Percentiles rank a stretch among this genome's conserved stretches.
Evolutionary conservation across 257 asterid species (phyloP).

Genomic region (Scutellaria minor): DNA sequence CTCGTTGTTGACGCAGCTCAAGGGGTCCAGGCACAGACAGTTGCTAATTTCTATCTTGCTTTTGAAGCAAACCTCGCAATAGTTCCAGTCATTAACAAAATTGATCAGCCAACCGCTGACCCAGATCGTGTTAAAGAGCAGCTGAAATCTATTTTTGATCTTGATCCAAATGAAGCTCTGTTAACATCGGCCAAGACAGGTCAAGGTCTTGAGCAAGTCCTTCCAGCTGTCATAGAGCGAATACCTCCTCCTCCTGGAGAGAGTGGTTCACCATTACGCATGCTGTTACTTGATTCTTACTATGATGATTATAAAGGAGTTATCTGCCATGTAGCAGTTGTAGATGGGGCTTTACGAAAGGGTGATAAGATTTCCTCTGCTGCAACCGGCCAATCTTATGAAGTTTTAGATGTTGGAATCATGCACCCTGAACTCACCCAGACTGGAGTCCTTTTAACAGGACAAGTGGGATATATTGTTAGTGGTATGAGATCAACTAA

Average conservation of each 20-base stretch:
- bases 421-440: slow-evolving; percentile 94
- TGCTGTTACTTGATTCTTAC: slow-evolving; percentile 93
- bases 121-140: slow-evolving; percentile 94
- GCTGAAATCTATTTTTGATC: slow-evolving; percentile 90
- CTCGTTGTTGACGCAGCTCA: slow-evolving; percentile 98
- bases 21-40: slow-evolving; percentile 99
- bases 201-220: slow-evolving; percentile 84
- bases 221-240: slow-evolving; percentile 96
- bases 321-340: slow-evolving; percentile 95
- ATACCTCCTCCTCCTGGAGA: slow-evolving; percentile 92
- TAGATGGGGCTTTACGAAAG: slow-evolving; percentile 87
- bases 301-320: slow-evolving; percentile 98
- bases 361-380: slow-evolving; percentile 90
- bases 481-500: slow-evolving; percentile 96
- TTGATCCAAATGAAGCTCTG: slow-evolving; percentile 79
- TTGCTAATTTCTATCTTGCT: slow-evolving; percentile 95
- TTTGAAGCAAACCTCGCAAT: slow-evolving; percentile 84
- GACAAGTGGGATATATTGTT: slow-evolving; percentile 95
- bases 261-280: slow-evolving; percentile 62
- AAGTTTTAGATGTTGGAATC: slow-evolving; percentile 84
- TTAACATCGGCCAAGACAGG: slow-evolving; percentile 97
- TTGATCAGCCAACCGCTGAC: slow-evolving; percentile 98
- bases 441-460: slow-evolving; percentile 87
- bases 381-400: slow-evolving; percentile 91
- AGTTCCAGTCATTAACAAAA: slow-evolving; percentile 90